Percentiles rank a stretch among this genome's conserved stretches.
Conservation (phyloP, 108 stramenopile species). For the Cyclotella sp. region DNA sequence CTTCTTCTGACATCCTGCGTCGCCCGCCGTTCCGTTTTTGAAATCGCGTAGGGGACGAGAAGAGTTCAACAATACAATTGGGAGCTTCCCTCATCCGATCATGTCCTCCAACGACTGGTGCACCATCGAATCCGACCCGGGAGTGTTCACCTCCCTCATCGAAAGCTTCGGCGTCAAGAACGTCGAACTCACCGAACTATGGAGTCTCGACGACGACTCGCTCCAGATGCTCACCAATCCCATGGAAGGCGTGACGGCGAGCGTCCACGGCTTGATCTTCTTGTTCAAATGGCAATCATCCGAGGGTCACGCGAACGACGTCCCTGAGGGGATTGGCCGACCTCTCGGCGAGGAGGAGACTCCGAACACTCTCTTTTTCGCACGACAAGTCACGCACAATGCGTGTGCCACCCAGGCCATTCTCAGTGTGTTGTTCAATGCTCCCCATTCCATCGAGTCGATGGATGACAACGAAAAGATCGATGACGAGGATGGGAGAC, state of each 20-base stretch:
- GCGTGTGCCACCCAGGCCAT: slow-evolving; percentile 97
- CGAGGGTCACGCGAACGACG: neutral
- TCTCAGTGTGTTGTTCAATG: slow-evolving; percentile 80
- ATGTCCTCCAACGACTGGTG: slow-evolving; percentile 59
- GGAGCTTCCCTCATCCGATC: no score
- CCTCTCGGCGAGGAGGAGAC: slow-evolving; percentile 55
- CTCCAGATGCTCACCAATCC: slow-evolving; percentile 38
- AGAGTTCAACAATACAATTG: no score
- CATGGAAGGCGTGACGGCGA: slow-evolving; percentile 35
- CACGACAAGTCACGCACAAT: slow-evolving; percentile 89
- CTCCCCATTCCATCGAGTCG: slow-evolving; percentile 30
- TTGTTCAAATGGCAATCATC: slow-evolving; percentile 88
- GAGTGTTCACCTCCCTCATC: slow-evolving; percentile 90
- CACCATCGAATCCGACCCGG: slow-evolving; percentile 90
- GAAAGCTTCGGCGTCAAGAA: slow-evolving; percentile 81
- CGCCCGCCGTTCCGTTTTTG: no score
- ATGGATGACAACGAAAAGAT: slow-evolving; percentile 4
- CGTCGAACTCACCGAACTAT: slow-evolving; percentile 84
- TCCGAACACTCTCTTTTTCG: slow-evolving; percentile 84
- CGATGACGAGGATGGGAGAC: slow-evolving; percentile 32
- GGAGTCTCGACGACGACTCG: slow-evolving; percentile 79
- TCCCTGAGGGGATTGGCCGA: slow-evolving; percentile 17
- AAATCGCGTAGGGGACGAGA: no score
- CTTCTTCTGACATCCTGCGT: no score
- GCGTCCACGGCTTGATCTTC: slow-evolving; percentile 92